These are phyloP conservation scores for Fusarium redolens DNA, from an alignment of 2,329 filamentous ascomycete species.

Conservation along the genomic window DNA sequence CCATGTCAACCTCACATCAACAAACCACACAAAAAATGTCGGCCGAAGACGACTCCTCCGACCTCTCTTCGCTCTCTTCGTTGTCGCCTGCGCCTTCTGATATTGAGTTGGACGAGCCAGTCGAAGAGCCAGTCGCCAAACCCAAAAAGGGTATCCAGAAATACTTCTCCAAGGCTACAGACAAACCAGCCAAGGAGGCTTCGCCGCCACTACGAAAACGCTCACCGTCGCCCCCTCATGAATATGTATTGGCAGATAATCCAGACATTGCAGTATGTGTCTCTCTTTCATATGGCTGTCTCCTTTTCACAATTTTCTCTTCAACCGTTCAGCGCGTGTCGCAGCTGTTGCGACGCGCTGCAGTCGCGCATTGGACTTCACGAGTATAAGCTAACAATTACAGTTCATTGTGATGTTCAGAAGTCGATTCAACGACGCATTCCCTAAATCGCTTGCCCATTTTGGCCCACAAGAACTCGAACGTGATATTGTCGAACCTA, in stretches of 20 bases:
- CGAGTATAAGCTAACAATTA: constrained; percentile 50
- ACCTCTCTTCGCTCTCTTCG: constrained; percentile 69
- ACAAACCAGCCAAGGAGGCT: constrained; percentile 64
- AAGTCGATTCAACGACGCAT: constrained; percentile 89
- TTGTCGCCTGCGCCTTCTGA: constrained; percentile 59
- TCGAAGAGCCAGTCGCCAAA: constrained; percentile 54
- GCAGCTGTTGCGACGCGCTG: constrained; percentile 59
- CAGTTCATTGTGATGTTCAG: constrained; percentile 99
- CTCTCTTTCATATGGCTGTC: neutral
- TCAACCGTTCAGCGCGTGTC: constrained; percentile 51
- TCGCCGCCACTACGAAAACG: constrained; percentile 80
- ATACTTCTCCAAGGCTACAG: constrained; percentile 72
- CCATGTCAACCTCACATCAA: constrained; percentile 43
- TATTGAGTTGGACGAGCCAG: constrained; percentile 62
- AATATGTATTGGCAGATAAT: constrained; percentile 90
- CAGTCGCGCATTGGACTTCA: constrained; percentile 59
- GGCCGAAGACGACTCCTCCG: constrained; percentile 71
- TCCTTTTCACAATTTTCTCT: constrained; percentile 37
- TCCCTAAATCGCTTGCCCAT: constrained; percentile 87
- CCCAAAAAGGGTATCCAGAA: constrained; percentile 70
- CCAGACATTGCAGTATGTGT: constrained; percentile 88
- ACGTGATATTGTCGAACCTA: constrained; percentile 79
- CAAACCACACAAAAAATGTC: constrained; percentile 59
- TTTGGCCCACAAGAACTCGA: constrained; percentile 97
- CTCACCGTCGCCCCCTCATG: constrained; percentile 88